Base-by-base conservation (phyloP, 805 yeast genomes). In the Ogataea naganishii region DNA sequence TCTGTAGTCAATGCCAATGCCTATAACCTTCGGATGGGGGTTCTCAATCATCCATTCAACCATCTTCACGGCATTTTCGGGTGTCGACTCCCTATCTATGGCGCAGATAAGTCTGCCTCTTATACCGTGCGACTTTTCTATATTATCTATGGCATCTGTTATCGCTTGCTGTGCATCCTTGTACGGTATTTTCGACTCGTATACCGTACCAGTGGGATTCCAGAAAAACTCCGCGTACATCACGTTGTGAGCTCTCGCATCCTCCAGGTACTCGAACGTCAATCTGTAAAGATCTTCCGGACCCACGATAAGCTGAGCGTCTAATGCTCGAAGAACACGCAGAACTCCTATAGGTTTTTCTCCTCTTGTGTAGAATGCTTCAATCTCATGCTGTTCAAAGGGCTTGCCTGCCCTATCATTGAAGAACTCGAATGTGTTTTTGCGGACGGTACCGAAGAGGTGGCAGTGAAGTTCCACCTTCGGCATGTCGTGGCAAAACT, bases 401-500 rank as follows among this genome's bases (percentile, higher is more conserved):
- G 40, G 40, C 17, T 37, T 34, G 20, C 40, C 48, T 24, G 38
- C 46, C 16, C 51, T 40, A 19, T 33, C 31, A 26, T 47, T 47
- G 24, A 51, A 37, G 19, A 34, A 43, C 2, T 33, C 35, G 24
- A 51, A 37, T 6, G 56, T 47, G 5, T 33, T 33, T 29, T 47
- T 46, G 16, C 49, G 29, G 16, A 51, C 41, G 5, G 56, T 51
- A 3, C 57, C 57, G 27, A 39, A 50, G 19, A 51, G 41, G 31
- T 50, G 57, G 32, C 57, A 51, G 23, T 51, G 57, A 11, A 50
- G 41, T 36, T 51, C 57, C 11, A 50, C 47, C 32, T 51, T 51
- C 8, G 57, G 57, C 13, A 51, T 35, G 9, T 37, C 38, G 22
- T 42, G 51, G 20, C 57, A 50, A 19, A 50, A 29, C 10, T 43